These are phyloP conservation scores for Apiospora marii DNA, from an alignment of 2,329 filamentous ascomycete species.

Conservation along the genomic window DNA sequence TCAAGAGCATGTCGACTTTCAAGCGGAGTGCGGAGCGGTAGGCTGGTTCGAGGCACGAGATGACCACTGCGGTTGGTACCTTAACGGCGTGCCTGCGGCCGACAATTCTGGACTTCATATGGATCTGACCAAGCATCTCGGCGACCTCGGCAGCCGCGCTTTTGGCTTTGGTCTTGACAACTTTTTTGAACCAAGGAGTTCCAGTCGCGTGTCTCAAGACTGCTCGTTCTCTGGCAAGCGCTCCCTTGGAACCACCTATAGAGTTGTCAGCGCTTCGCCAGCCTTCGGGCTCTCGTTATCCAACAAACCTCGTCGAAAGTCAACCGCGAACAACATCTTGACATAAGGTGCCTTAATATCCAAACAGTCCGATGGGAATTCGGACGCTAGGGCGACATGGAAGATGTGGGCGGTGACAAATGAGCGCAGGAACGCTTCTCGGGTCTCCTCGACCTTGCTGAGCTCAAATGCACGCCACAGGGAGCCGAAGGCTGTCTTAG, in stretches of 20 bases:
- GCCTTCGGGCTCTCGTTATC: neutral
- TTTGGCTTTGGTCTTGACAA: neutral
- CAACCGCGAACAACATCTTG: neutral
- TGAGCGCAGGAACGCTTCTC: neutral
- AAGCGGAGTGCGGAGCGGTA: neutral
- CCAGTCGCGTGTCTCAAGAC: neutral
- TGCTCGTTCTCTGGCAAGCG: neutral
- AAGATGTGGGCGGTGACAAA: neutral
- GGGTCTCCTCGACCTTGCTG: neutral
- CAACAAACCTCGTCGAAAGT: neutral
- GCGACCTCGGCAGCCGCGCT: neutral
- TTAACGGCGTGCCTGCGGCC: fast-evolving
- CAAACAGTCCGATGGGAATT: neutral
- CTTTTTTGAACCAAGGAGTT: neutral
- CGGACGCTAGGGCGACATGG: neutral
- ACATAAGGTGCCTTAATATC: neutral
- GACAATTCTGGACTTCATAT: too few species aligned
- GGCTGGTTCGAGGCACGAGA: neutral
- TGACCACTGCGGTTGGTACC: neutral
- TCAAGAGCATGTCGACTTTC: neutral
- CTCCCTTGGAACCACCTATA: neutral
- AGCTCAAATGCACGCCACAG: neutral
- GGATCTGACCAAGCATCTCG: neutral
- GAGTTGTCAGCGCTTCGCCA: neutral
- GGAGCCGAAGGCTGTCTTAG: neutral